Conservation (phyloP, 2,329 filamentous ascomycete species). For the Fonsecaea nubica region DNA sequence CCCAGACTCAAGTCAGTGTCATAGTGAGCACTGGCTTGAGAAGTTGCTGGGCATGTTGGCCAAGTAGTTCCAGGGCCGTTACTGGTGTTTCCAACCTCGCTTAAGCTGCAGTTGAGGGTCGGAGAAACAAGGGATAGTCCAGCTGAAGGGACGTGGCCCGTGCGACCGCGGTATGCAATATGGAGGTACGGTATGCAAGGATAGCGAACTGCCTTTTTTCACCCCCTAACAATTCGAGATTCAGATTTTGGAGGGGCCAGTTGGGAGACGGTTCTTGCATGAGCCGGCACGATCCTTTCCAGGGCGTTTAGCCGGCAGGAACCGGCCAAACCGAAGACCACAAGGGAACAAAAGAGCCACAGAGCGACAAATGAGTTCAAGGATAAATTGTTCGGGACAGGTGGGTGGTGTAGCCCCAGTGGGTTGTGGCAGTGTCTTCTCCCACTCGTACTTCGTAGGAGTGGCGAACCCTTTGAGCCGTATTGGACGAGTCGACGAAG, state of each 20-base stretch:
- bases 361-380: not conserved
- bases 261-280: slow-evolving; percentile 3
- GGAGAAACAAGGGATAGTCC: slow-evolving; percentile 2
- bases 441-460: not conserved
- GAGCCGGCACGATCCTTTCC: slow-evolving; percentile 13
- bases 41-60: not conserved
- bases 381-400: slow-evolving; percentile 14
- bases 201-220: not conserved
- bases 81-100: slow-evolving; percentile 27
- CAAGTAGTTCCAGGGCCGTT: slow-evolving; percentile 3
- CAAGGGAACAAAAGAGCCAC: not conserved
- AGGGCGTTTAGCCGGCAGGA: slow-evolving; percentile 14
- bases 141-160: slow-evolving; percentile 3
- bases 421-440: slow-evolving; percentile 18
- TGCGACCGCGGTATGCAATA: slow-evolving; percentile 9
- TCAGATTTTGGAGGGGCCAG: slow-evolving; percentile 7
- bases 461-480: slow-evolving; percentile 13
- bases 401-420: not conserved
- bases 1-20: slow-evolving; percentile 25
- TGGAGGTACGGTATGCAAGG: slow-evolving; percentile 9
- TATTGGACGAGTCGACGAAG: slow-evolving; percentile 1
- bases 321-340: not conserved
- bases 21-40: slow-evolving; percentile 7
- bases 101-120: slow-evolving; percentile 23
- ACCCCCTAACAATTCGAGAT: not conserved